These are phyloP conservation scores for Psilocybe mexicana DNA, from an alignment of 1,284 basidiomycete species.

Conservation along the genomic window DNA sequence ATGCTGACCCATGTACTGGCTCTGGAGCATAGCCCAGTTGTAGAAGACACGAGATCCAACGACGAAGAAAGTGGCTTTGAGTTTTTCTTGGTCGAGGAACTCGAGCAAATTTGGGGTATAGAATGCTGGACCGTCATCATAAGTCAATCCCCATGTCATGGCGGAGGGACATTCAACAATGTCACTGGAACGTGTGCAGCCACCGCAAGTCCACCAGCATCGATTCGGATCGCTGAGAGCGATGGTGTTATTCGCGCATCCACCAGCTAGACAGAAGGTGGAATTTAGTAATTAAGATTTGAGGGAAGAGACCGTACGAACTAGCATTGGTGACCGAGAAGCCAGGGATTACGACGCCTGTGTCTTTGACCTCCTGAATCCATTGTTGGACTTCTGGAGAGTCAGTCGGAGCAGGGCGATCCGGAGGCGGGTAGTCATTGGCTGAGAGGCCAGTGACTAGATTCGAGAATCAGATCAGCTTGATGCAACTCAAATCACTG, in stretches of 20 bases:
- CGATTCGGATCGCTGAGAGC: constrained; percentile 56
- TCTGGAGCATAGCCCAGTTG: constrained; percentile 48
- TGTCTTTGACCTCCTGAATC: constrained; percentile 60
- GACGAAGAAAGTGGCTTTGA: constrained; percentile 86
- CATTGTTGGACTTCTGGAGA: constrained; percentile 72
- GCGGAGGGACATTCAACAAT: constrained; percentile 73
- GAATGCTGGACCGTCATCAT: constrained; percentile 79
- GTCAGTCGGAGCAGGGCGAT: constrained; percentile 66
- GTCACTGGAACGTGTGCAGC: constrained; percentile 70
- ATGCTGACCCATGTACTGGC: constrained; percentile 72
- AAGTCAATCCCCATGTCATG: constrained; percentile 71
- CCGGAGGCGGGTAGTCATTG: constrained; percentile 70
- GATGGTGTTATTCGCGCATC: constrained; percentile 63
- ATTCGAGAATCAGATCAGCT: not conserved
- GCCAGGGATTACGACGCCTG: constrained; percentile 58
- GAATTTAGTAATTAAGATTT: not conserved
- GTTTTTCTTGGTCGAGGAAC: constrained; percentile 64
- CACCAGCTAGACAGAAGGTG: constrained; percentile 33
- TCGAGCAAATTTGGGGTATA: constrained; percentile 78
- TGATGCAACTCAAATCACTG: not conserved
- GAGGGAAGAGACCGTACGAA: constrained; percentile 20
- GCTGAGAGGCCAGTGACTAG: constrained; percentile 31
- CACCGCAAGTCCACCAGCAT: constrained; percentile 90
- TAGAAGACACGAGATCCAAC: constrained; percentile 73
- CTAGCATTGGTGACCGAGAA: constrained; percentile 50